A percentile compares a stretch with the other conserved stretches of the same genome.
phyloP scores from a whole-genome alignment of 306 rosid species.

The Vigna radiata region DNA sequence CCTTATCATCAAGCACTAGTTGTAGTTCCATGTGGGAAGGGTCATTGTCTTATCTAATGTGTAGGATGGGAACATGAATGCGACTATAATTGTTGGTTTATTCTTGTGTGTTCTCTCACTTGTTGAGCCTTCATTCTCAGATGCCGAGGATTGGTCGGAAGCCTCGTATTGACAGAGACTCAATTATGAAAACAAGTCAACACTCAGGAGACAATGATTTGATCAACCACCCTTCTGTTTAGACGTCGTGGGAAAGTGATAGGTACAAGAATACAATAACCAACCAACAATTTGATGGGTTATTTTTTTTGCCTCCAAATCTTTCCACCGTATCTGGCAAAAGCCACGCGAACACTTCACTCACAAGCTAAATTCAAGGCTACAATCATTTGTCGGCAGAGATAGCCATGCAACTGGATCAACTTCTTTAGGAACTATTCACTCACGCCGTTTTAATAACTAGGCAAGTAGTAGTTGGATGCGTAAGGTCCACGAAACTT shows the following conservation, averaged over 20 bases:
- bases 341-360: neutral
- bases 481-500: conserved; percentile 6
- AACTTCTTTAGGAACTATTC: neutral
- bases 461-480: conserved; percentile 44
- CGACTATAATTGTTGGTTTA: conserved; percentile 21
- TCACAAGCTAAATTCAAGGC: conserved; percentile 22
- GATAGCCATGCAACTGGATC: conserved; percentile 7
- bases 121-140: conserved; percentile 29
- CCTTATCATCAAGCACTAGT: conserved; percentile 34
- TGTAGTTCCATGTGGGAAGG: neutral
- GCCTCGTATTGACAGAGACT: conserved; percentile 6
- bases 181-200: conserved; percentile 29
- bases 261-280: neutral
- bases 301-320: neutral
- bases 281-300: neutral
- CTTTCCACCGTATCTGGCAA: conserved; percentile 11
- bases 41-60: conserved; percentile 24
- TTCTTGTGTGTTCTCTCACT: conserved; percentile 11
- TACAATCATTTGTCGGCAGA: conserved; percentile 41
- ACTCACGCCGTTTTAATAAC: conserved; percentile 9
- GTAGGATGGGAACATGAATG: conserved; percentile 23
- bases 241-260: neutral
- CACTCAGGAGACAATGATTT: conserved; percentile 23
- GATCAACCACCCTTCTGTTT: conserved; percentile 26
- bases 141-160: conserved; percentile 1